Evolutionary conservation across 768 basidiomycete genomes (phyloP).

Genomic region (Lyophyllum semitale): DNA sequence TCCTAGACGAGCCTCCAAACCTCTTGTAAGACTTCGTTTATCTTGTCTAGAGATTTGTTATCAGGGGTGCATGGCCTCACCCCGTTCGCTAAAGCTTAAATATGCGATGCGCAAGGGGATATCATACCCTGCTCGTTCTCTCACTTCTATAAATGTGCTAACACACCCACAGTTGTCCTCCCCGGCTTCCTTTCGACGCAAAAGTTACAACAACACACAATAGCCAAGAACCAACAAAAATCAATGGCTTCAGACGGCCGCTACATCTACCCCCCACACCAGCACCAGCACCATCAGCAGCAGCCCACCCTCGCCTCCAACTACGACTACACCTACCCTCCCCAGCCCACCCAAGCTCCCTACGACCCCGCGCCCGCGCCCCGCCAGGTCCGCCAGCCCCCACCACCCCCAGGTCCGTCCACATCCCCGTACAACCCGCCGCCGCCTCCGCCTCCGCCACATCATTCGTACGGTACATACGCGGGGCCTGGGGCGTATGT

Average conservation of each 20-base stretch:
- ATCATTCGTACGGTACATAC: not conserved
- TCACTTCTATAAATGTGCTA: too few species aligned
- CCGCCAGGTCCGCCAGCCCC: not conserved
- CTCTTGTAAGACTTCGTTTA: not conserved
- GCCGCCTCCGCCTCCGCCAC: slow-evolving; percentile 32
- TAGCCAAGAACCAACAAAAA: not conserved
- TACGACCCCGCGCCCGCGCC: not conserved
- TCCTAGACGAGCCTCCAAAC: not conserved
- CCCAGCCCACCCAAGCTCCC: not conserved
- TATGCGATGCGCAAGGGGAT: too few species aligned
- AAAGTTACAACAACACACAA: not conserved
- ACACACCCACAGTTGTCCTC: too few species aligned
- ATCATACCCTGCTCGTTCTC: too few species aligned
- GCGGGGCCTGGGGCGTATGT: not conserved
- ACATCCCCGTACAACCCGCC: slow-evolving; percentile 16
- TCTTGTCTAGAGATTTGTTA: not conserved
- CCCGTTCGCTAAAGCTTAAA: not conserved
- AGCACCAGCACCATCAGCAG: too few species aligned
- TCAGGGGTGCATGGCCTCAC: not conserved
- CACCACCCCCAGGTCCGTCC: not conserved
- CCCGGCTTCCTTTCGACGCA: not conserved
- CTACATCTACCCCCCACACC: slow-evolving; percentile 58
- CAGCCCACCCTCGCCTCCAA: slow-evolving; percentile 5
- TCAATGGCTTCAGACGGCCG: slow-evolving; percentile 52
- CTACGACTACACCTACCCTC: not conserved